Evolutionary conservation across 108 stramenopile species (phyloP).

Genomic region (Conticribra guillardii): DNA sequence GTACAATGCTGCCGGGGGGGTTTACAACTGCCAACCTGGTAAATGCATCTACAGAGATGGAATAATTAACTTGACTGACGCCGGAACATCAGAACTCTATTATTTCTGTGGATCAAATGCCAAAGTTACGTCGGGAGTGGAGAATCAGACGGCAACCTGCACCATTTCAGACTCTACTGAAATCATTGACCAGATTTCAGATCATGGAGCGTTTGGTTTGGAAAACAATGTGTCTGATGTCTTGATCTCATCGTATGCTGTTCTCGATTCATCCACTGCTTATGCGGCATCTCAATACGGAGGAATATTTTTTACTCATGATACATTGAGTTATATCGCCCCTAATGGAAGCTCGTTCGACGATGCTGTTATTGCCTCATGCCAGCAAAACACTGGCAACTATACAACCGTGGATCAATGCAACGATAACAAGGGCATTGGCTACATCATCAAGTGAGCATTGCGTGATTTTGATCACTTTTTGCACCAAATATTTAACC

Average conservation of each 20-base stretch:
- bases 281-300: conserved; percentile 64
- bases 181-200: conserved; percentile 45
- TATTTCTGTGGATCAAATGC: conserved; percentile 61
- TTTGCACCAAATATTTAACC: too few species aligned
- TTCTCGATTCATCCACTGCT: conserved; percentile 27
- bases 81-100: conserved; percentile 59
- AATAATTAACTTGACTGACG: conserved; percentile 20
- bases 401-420: conserved; percentile 49
- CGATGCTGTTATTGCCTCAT: conserved; percentile 24
- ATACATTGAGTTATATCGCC: conserved; percentile 31
- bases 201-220: conserved; percentile 43
- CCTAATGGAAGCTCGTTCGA: conserved; percentile 20
- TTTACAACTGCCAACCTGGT: conserved; percentile 70
- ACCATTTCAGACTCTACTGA: conserved; percentile 36
- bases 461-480: not conserved
- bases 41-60: conserved; percentile 49
- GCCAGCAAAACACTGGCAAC: conserved; percentile 21
- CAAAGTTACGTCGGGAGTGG: not conserved
- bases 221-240: conserved; percentile 23
- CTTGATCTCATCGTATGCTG: conserved; percentile 29
- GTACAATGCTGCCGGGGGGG: conserved; percentile 46
- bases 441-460: conserved; percentile 62
- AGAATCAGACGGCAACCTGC: conserved; percentile 20
- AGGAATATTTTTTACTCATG: conserved; percentile 65
- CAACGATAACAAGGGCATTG: conserved; percentile 56